Evolutionary conservation across 352 stramenopile genomes (phyloP), one percentile per base, ranked within the genome.

Genomic region (Saprolegnia parasitica): DNA sequence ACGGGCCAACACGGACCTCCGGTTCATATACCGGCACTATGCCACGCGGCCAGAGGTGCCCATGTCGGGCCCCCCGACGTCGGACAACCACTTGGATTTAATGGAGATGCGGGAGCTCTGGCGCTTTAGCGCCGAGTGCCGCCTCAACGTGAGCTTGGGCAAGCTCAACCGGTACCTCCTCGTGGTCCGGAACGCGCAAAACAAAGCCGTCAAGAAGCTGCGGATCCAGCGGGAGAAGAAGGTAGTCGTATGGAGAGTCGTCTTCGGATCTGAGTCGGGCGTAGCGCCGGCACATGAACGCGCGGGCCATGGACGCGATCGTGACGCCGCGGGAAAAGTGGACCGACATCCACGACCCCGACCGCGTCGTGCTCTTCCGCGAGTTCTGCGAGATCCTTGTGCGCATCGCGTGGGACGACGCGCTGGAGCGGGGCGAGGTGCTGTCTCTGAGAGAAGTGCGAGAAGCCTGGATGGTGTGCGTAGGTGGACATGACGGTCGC

Each of bases 1-100:
- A 26, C 78, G 81, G 1, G 72, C 87, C 39, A 89, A 89, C 64
- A 88, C 80, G 10, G 83, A 91, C 50, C 45, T 91, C 49, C 77
- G 83, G 0, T 65, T 76, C 13, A 49, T 89, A 0, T 91, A 91
- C 68, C 78, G 83, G 1, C 78, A 81, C 18, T 87, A 79, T 47
- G 63, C 63, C 20, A 42, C 63, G 10, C 56, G 62, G 26, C 21
- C 63, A 49, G 42, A 2, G 8, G 42, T 15, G 42, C 42, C 8
- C 13, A 60, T 46, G 23, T 46, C 50, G 32, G 50, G n/a, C 20
- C 23, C 49, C 29, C 23, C 47, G 4, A 42, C 63, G 54, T 29
- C 46, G 4, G n/a, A 18, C 0, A 42, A 70, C 9, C 47, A 70
- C 63, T 42, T 55, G 13, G 21, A 40, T 2, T 37, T 70, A 16